Evolutionary conservation across 371 early-diverging fungal genomes (phyloP), one percentile per base, ranked within the genome.

Genomic region (Mycotypha africana): DNA sequence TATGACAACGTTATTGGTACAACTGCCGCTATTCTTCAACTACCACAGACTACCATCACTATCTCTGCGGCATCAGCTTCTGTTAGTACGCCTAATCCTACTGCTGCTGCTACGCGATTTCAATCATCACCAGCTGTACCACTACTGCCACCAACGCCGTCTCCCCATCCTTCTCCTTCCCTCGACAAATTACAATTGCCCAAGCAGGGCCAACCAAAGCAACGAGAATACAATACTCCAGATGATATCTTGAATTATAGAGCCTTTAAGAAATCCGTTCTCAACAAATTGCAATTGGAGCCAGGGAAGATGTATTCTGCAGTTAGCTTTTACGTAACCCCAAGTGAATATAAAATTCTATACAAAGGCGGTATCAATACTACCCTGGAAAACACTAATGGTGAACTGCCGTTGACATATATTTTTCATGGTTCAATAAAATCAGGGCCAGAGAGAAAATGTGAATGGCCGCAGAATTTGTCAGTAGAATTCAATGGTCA

Each of bases 381-480:
- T n/a, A n/a, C n/a, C n/a, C n/a, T n/a, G n/a, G n/a, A n/a, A n/a
- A n/a, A 17, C 7, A 23, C 19, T 24, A 17, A 32, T 1, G 39
- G 25, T 20, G 15, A 36, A 4, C 33, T 53, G n/a, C 66, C 66
- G 0, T 17, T 65, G 4, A 45, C 56, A 0, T 63, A 35, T 38
- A 31, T 58, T 0, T 38, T 70, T 4, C 58, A 52, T 15, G 38
- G 59, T 7, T 64, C 59, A 60, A 47, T 58, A 37, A 40, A 42
- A 7, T 32, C 51, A 3, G 32, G 33, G 3, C 10, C 22, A 10
- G 42, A 45, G 16, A 35, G 31, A 1, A 47, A 65, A 30, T 67
- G 68, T 32, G 68, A 67, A 17, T 72, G 72, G 72, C 72, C 72
- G n/a, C n/a, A 12, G 45, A 45, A 1, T 42, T 24, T 2, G 33